Conservation (phyloP, 106 monocot genomes). For the Phalaenopsis aphrodite region DNA sequence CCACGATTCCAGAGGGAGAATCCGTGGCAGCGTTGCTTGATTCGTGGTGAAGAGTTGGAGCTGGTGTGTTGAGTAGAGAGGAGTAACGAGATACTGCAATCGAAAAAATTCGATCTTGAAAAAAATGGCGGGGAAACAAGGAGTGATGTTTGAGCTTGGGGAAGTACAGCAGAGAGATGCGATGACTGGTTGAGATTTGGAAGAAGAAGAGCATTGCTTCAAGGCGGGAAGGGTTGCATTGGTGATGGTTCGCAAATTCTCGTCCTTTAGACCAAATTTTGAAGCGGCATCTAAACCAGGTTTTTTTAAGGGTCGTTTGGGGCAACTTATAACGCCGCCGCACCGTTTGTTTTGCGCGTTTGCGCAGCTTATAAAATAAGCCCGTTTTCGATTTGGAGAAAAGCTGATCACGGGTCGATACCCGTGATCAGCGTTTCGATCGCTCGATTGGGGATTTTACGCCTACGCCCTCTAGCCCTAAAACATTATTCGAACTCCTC, state of each 20-base stretch:
- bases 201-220: background rate
- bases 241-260: background rate
- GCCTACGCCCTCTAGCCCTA: too few species aligned
- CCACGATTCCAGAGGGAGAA: slow-evolving; percentile 6
- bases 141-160: background rate
- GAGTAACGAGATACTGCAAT: background rate
- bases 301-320: too few species aligned
- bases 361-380: too few species aligned
- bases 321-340: too few species aligned
- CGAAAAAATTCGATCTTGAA: slow-evolving; percentile 8
- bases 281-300: too few species aligned
- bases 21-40: background rate
- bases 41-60: slow-evolving; percentile 3
- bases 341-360: too few species aligned
- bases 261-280: too few species aligned
- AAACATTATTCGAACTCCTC: too few species aligned
- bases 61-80: slow-evolving; percentile 1
- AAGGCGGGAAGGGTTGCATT: background rate
- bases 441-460: too few species aligned
- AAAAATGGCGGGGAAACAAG: slow-evolving; percentile 11
- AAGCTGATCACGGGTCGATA: too few species aligned
- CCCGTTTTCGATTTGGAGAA: too few species aligned
- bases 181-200: background rate
- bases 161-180: background rate
- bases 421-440: too few species aligned